phyloP scores from a whole-genome alignment of 805 yeast species.

The Candida nanaspora region DNA sequence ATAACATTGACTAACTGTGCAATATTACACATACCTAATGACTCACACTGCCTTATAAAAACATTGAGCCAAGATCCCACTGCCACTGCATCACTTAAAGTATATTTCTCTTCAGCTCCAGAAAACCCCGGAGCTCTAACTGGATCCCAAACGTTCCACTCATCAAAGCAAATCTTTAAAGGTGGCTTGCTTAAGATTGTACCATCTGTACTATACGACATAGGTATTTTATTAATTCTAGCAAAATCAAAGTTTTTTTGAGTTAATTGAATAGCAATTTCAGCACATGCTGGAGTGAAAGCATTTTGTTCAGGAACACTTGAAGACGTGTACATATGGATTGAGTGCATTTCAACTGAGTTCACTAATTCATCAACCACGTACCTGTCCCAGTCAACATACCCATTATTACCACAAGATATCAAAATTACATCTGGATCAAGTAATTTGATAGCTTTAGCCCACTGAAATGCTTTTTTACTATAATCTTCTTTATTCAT shows the following conservation, averaged over 20 bases:
- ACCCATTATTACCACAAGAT: constrained; percentile 26
- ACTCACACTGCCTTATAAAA: constrained; percentile 24
- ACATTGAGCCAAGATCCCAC: constrained; percentile 28
- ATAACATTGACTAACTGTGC: constrained; percentile 29
- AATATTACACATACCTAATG: constrained; percentile 27
- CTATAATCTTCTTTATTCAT: constrained; percentile 22
- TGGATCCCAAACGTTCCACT: constrained; percentile 32
- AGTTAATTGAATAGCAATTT: constrained; percentile 24
- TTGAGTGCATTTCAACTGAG: constrained; percentile 24
- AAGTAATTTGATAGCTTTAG: constrained; percentile 25
- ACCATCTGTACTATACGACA: constrained; percentile 7
- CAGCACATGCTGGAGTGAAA: constrained; percentile 25
- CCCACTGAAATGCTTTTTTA: constrained; percentile 26
- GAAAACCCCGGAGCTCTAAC: constrained; percentile 20
- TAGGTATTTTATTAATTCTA: constrained; percentile 12
- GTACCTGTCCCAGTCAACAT: constrained; percentile 23
- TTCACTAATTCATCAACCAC: constrained; percentile 19
- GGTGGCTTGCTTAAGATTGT: constrained; percentile 4
- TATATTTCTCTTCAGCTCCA: constrained; percentile 28
- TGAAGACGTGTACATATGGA: constrained; percentile 25
- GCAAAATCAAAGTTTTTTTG: constrained; percentile 23
- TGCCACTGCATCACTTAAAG: constrained; percentile 26
- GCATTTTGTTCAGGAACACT: constrained; percentile 21
- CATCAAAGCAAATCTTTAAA: constrained; percentile 26
- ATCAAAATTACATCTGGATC: constrained; percentile 22